phyloP scores from a whole-genome alignment of 1,139 yeast species.

The Yamadazyma dushanensis region DNA sequence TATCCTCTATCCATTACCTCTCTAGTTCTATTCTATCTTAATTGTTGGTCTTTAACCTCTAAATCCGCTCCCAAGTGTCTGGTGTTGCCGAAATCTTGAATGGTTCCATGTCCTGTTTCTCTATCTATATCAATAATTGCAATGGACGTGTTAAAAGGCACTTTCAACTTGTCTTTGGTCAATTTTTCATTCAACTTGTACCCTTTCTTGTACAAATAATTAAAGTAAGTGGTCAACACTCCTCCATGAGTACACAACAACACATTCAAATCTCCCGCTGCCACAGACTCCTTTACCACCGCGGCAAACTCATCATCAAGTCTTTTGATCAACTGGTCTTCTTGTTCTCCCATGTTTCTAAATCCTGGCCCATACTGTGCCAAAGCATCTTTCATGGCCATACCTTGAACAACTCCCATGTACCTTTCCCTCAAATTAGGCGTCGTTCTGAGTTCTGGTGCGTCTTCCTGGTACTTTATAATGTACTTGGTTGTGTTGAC shows the following conservation, averaged over 20 bases:
- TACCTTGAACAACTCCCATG: constrained; percentile 80
- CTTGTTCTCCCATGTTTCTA: constrained; percentile 55
- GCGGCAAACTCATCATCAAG: constrained; percentile 49
- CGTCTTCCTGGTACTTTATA: constrained; percentile 25
- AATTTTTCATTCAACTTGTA: constrained; percentile 40
- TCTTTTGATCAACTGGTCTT: constrained; percentile 47
- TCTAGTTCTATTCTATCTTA: constrained; percentile 22
- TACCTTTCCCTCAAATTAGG: constrained; percentile 64
- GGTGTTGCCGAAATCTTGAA: constrained; percentile 59
- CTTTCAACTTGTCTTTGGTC: constrained; percentile 47
- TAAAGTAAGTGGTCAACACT: constrained; percentile 63
- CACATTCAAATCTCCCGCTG: constrained; percentile 44
- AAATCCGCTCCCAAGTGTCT: constrained; percentile 61
- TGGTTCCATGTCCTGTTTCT: constrained; percentile 35
- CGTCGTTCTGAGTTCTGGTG: constrained; percentile 23
- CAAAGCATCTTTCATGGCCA: constrained; percentile 67
- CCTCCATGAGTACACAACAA: constrained; percentile 86
- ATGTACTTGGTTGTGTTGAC: constrained; percentile 51
- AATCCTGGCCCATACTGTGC: constrained; percentile 37
- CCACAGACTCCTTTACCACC: constrained; percentile 38
- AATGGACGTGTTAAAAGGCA: constrained; percentile 73
- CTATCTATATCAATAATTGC: constrained; percentile 59
- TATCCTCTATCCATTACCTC: neutral
- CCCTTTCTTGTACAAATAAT: constrained; percentile 41
- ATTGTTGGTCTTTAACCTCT: constrained; percentile 49